Conservation (phyloP, 306 rosid species). For the Pueraria montana region DNA sequence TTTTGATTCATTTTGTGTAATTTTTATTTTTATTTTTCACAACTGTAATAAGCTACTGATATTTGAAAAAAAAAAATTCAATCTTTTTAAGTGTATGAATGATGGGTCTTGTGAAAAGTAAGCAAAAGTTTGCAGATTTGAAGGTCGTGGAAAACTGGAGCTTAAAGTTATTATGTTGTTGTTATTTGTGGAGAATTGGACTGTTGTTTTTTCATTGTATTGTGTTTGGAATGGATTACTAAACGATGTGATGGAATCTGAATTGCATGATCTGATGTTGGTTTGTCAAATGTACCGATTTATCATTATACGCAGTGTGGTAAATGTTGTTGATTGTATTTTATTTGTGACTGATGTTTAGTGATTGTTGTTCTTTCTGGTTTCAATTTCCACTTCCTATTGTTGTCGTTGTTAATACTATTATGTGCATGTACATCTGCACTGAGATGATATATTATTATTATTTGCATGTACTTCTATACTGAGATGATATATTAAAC, state of each 20-base stretch:
- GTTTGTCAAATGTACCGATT: constrained; percentile 1
- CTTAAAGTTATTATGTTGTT: not conserved
- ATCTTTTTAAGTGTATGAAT: not conserved
- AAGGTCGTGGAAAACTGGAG: not conserved
- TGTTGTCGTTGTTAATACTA: not conserved
- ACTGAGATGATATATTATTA: not conserved
- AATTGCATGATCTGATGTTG: constrained; percentile 26
- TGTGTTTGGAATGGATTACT: not conserved
- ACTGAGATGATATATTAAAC: not conserved
- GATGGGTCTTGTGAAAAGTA: constrained; percentile 5
- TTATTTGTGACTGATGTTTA: not conserved
- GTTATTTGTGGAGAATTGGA: constrained; percentile 19
- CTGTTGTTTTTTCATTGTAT: constrained; percentile 19
- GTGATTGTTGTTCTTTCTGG: not conserved
- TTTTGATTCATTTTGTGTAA: constrained; percentile 3
- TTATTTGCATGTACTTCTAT: not conserved
- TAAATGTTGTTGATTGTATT: not conserved
- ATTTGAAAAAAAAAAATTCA: constrained; percentile 26
- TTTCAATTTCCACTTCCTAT: not conserved
- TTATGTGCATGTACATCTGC: not conserved
- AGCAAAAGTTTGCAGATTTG: not conserved
- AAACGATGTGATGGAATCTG: not conserved
- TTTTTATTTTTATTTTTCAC: not conserved
- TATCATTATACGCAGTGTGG: not conserved
- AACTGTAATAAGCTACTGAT: not conserved